Base-by-base conservation (phyloP, 2,329 filamentous ascomycete genomes). In the Colletotrichum karsti region DNA sequence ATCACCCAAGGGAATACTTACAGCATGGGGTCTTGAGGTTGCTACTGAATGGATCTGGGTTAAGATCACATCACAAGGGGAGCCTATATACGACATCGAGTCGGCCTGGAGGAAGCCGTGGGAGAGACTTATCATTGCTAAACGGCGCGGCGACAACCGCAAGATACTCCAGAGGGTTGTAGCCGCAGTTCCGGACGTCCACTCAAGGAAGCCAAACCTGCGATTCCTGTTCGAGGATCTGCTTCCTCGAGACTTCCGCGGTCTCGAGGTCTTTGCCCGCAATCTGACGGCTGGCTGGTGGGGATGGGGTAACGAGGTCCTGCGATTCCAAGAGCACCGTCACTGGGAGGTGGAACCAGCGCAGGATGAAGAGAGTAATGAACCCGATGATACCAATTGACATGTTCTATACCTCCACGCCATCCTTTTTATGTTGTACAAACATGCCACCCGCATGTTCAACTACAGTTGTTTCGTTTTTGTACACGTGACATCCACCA, bases 11-110 rank as follows among this genome's bases (percentile, higher is more conserved):
- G 90, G 90, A 1, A 71, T 95, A 2, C 91, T 95, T 70, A 84
- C 86, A 7, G 78, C 82, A 35, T 94, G 91, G 91, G 90, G 88
- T 24, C 79, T 95, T 0, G 84, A 90, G 57, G 75, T 88, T 10
- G 82, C 88, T 0, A 88, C 90, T 54, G 91, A 95, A 75, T 95
- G 93, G 92, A 84, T 90, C 2, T 96, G 93, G 93, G 77, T 95
- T 54, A 96, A 96, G 77, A 85, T 92, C 10, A 93, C 93, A 0
- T 77, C 77, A 0, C 71, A 77, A 0, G 93, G 93, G 0, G 88
- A 92, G 75, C 90, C 92, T 0, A 83, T 94, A 28, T 87, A 87
- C 66, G 78, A 85, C 33, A 62, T 93, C 2, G 85, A 90, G 33
- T 88, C 87, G 4, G 69, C 77, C 3, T 93, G 90, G 90, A 85